Percentiles rank a stretch among this genome's conserved stretches.
Conservation (phyloP, 352 stramenopile genomes). For the Pythium aquatile region DNA sequence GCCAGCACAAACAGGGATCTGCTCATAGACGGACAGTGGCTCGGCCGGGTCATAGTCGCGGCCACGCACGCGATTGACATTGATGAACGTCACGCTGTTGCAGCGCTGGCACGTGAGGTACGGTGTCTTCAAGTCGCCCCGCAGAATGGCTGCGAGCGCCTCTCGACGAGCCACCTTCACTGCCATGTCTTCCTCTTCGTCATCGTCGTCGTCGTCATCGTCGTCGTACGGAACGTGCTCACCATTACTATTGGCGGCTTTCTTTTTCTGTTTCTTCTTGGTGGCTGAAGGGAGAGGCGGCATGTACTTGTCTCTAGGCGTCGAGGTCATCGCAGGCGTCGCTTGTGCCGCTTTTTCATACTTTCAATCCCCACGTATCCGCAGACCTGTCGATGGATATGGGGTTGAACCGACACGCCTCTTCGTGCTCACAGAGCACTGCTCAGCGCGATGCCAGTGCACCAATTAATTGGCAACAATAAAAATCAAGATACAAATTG, state of each 20-base stretch:
- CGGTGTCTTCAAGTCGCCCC: slow-evolving; percentile 46
- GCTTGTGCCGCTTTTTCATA: neutral
- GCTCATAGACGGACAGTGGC: slow-evolving; percentile 40
- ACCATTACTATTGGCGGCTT: neutral
- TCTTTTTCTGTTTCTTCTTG: slow-evolving; percentile 14
- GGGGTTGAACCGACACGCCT: neutral
- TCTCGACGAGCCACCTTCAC: slow-evolving; percentile 14
- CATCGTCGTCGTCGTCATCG: slow-evolving; percentile 6
- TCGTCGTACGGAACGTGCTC: neutral
- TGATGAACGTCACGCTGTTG: slow-evolving; percentile 78
- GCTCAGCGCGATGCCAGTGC: too few species aligned
- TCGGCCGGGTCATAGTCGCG: slow-evolving; percentile 9
- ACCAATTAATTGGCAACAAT: neutral
- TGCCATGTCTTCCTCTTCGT: slow-evolving; percentile 7
- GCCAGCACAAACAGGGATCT: slow-evolving; percentile 56
- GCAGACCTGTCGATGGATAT: too few species aligned
- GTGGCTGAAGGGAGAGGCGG: slow-evolving; percentile 1
- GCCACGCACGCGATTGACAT: slow-evolving; percentile 45
- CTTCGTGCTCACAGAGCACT: too few species aligned
- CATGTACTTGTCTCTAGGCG: slow-evolving; percentile 6
- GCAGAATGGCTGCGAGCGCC: slow-evolving; percentile 12
- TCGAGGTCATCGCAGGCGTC: neutral
- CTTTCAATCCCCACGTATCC: neutral
- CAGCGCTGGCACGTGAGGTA: slow-evolving; percentile 78
- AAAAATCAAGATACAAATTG: neutral